A percentile compares a stretch with the other conserved stretches of the same genome.
phyloP scores from a whole-genome alignment of 2,329 filamentous ascomycete species.

The Cladophialophora carrionii region DNA sequence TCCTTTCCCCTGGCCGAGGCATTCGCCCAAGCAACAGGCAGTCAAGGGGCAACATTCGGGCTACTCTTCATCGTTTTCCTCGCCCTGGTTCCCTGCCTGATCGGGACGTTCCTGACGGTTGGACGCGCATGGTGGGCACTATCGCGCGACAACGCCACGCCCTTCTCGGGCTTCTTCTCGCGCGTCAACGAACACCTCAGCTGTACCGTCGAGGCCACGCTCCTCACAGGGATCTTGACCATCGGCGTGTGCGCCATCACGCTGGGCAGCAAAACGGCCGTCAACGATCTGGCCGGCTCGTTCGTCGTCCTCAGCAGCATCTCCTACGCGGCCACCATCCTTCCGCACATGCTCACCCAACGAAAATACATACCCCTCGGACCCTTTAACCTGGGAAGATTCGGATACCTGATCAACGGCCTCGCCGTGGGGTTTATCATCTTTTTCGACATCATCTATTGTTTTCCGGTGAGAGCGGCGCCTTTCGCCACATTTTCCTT shows the following conservation, averaged over 20 bases:
- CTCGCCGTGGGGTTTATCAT: constrained; percentile 54
- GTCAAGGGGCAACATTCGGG: constrained; percentile 54
- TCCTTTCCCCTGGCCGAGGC: constrained; percentile 68
- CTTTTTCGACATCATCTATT: constrained; percentile 62
- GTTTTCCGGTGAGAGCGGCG: constrained; percentile 56
- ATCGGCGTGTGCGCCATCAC: constrained; percentile 60
- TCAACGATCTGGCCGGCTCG: constrained; percentile 61
- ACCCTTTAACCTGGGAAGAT: constrained; percentile 56
- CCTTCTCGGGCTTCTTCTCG: constrained; percentile 55
- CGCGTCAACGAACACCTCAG: constrained; percentile 52
- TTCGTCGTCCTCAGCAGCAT: constrained; percentile 61
- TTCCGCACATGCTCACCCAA: constrained; percentile 56
- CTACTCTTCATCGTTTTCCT: constrained; percentile 59
- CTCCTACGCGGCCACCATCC: constrained; percentile 59
- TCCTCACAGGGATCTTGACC: constrained; percentile 55
- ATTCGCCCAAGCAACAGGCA: constrained; percentile 61
- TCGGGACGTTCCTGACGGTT: constrained; percentile 62
- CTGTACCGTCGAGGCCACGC: constrained; percentile 61
- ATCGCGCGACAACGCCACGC: constrained; percentile 61
- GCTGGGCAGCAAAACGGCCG: constrained; percentile 46
- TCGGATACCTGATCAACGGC: constrained; percentile 56
- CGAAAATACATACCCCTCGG: constrained; percentile 55
- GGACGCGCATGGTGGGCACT: constrained; percentile 49
- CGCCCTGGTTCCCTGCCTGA: constrained; percentile 55
- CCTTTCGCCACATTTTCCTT: too few relatives aligned